Conservation (phyloP, 2,329 filamentous ascomycete species). For the Aspergillus fumigatiaffinis region DNA sequence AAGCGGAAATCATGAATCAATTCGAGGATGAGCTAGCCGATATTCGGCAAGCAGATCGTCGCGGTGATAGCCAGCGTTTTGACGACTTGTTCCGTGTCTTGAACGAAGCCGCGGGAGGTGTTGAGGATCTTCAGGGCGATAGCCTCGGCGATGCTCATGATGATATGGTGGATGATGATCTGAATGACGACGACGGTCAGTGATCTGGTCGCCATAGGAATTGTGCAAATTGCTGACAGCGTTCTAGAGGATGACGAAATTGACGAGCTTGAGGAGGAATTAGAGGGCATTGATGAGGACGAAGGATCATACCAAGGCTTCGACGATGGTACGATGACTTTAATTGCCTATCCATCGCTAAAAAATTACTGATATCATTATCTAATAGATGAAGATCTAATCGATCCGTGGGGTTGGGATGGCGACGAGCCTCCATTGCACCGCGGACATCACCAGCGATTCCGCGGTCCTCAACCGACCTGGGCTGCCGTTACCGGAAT, state of each 20-base stretch:
- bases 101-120: conserved; percentile 39
- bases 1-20: conserved; percentile 43
- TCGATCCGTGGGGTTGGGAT: conserved; percentile 50
- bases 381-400: conserved; percentile 32
- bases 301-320: conserved; percentile 39
- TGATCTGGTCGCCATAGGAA: conserved; percentile 1
- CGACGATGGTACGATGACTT: conserved; percentile 25
- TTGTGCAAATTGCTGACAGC: conserved; percentile 22
- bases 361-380: conserved; percentile 27
- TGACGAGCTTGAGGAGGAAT: conserved; percentile 44
- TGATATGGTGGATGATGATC: conserved; percentile 51
- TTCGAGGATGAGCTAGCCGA: conserved; percentile 41
- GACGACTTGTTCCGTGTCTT: conserved; percentile 46
- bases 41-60: conserved; percentile 37
- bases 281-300: conserved; percentile 44
- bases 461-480: conserved; percentile 56
- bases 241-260: conserved; percentile 56
- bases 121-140: conserved; percentile 42
- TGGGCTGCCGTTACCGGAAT: conserved; percentile 61
- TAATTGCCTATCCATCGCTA: not conserved
- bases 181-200: conserved; percentile 55
- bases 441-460: conserved; percentile 49
- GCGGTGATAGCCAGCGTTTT: conserved; percentile 40
- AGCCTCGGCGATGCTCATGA: conserved; percentile 47
- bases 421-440: conserved; percentile 49